phyloP scores from a whole-genome alignment of 169 alveolate genomes.

The Pseudocohnilembus persalinus region DNA sequence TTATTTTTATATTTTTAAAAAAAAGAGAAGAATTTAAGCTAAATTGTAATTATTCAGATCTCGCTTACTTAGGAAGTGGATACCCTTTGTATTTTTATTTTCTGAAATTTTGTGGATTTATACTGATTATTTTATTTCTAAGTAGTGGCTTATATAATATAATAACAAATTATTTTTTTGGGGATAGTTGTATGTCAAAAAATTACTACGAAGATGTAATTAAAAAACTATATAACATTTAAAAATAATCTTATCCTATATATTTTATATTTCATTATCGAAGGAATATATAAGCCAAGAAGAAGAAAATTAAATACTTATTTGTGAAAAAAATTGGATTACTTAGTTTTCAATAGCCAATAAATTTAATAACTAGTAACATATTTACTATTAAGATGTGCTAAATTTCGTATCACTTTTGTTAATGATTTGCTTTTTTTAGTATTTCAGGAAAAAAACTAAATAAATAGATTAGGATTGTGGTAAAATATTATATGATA shows the following conservation, averaged over 20 bases:
- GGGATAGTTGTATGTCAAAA: background rate
- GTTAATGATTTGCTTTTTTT: background rate
- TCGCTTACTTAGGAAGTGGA: conserved; percentile 11
- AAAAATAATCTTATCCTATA: background rate
- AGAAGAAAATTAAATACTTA: background rate
- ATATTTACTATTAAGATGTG: background rate
- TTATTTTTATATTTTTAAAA: background rate
- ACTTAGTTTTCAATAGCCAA: background rate
- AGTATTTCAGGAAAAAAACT: conserved; percentile 1
- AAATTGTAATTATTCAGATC: background rate
- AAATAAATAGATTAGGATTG: conserved; percentile 18
- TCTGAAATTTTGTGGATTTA: background rate
- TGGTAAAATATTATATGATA: too few relatives aligned
- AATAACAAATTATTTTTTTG: background rate
- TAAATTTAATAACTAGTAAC: too few relatives aligned
- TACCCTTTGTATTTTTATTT: conserved; percentile 18
- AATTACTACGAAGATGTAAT: too few relatives aligned
- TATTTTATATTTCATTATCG: background rate
- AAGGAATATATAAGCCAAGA: background rate
- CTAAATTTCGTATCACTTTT: conserved; percentile 1
- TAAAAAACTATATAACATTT: background rate
- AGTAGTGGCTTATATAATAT: conserved; percentile 18
- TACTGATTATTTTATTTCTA: background rate
- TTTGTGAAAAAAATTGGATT: background rate
- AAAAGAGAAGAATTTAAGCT: background rate